Conservation (phyloP, 345 rosid genomes). For the Camelina neglecta region DNA sequence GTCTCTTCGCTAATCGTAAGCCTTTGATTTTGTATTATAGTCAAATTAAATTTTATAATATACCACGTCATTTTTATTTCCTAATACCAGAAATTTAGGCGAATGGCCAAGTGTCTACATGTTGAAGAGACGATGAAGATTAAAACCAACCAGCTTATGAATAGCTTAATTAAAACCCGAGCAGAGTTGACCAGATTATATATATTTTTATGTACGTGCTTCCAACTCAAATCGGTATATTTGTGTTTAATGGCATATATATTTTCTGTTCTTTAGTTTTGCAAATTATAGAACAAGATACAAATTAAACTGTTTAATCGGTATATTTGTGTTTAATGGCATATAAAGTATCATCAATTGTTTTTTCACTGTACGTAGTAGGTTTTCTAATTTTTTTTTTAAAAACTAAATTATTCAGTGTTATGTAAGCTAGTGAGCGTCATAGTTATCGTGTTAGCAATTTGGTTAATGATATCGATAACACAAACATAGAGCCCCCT, state of each 20-base stretch:
- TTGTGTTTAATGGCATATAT: neutral
- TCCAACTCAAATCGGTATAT: neutral
- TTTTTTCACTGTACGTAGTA: neutral
- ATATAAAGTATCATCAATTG: neutral
- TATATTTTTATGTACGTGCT: neutral
- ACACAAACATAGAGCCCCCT: too few species aligned
- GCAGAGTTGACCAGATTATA: neutral
- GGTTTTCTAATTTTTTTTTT: neutral
- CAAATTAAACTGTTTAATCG: too few species aligned
- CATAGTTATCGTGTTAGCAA: neutral
- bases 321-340: too few species aligned
- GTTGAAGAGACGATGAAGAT: neutral
- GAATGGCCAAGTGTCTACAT: conserved; percentile 5
- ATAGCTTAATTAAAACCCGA: neutral
- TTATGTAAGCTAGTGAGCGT: neutral
- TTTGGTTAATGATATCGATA: too few species aligned
- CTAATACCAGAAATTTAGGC: neutral
- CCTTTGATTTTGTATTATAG: neutral
- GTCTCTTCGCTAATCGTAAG: conserved; percentile 22
- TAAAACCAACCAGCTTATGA: neutral
- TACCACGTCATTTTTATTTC: conserved; percentile 18
- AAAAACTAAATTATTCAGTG: neutral
- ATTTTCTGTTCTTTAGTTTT: neutral
- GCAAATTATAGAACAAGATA: neutral
- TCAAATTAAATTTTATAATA: neutral